Evolutionary conservation across 306 rosid genomes (phyloP).

Genomic region (Malus sylvestris): DNA sequence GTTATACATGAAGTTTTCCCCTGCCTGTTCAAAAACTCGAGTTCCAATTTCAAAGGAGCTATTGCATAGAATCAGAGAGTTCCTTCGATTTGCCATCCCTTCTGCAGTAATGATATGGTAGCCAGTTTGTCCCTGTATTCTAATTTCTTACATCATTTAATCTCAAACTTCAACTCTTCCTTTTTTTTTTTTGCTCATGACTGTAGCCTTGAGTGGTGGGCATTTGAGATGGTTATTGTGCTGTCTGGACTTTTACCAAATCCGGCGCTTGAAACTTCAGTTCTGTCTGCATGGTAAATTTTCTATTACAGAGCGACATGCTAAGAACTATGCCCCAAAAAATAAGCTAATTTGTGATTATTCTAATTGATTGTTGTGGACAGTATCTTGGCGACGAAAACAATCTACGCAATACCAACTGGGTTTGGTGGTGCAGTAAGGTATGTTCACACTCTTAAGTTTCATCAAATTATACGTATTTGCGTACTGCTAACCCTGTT

Average conservation of each 20-base stretch:
- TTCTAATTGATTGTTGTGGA: background rate
- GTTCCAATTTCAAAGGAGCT: constrained; percentile 41
- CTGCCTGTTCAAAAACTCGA: constrained; percentile 39
- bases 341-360: background rate
- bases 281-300: constrained; percentile 42
- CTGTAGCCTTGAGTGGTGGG: constrained; percentile 52
- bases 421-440: constrained; percentile 20
- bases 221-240: constrained; percentile 49
- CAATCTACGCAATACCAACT: constrained; percentile 8
- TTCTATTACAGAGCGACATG: background rate
- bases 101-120: constrained; percentile 55
- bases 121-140: background rate
- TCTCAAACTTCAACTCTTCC: background rate
- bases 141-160: background rate
- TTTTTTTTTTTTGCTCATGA: background rate
- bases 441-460: background rate
- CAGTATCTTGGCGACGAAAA: constrained; percentile 1
- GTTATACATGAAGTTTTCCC: constrained; percentile 42
- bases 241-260: constrained; percentile 52
- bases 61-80: constrained; percentile 38
- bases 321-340: background rate
- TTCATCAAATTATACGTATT: background rate
- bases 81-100: constrained; percentile 47
- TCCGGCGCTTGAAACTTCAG: constrained; percentile 63
- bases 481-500: no score